Percentiles rank a stretch among this genome's conserved stretches.
Evolutionary conservation across 2,329 filamentous ascomycete species (phyloP).

Genomic region (Colletotrichum karsti): DNA sequence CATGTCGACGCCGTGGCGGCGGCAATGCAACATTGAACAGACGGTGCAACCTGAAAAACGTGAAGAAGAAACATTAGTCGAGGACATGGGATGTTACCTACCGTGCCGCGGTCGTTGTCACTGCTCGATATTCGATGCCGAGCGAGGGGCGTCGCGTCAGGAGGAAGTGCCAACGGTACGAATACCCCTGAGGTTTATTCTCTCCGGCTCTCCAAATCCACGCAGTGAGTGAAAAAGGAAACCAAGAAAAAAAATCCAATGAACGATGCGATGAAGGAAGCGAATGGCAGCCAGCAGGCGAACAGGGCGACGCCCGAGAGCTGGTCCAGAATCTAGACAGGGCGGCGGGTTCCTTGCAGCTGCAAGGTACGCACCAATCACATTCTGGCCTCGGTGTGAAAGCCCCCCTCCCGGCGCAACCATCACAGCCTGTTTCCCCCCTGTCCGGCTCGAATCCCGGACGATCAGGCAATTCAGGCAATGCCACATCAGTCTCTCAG

Average conservation of each 20-base stretch:
- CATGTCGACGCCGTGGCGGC: not conserved
- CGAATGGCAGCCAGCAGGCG: not conserved
- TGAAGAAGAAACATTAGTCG: conserved; percentile 7
- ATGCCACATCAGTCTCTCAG: conserved; percentile 17
- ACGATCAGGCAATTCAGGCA: conserved; percentile 28
- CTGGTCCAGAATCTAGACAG: not conserved
- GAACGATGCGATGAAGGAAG: not conserved
- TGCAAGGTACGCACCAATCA: conserved; percentile 29
- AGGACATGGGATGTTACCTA: conserved; percentile 1
- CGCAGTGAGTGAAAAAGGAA: not conserved
- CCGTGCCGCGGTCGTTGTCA: not conserved
- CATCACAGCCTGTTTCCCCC: conserved; percentile 17
- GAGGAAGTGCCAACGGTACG: not conserved
- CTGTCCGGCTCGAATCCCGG: conserved; percentile 29
- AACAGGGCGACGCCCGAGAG: conserved; percentile 3
- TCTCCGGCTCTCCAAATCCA: not conserved
- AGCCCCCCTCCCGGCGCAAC: conserved; percentile 9
- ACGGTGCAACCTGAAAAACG: not conserved
- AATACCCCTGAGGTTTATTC: not conserved
- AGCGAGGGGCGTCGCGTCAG: not conserved
- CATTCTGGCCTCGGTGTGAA: not conserved
- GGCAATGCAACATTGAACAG: conserved; percentile 10
- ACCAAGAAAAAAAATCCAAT: not conserved
- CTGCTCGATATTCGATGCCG: not conserved
- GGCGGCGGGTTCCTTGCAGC: conserved; percentile 24